Conservation (phyloP, 2,329 filamentous ascomycete species). For the Colletotrichum gloeosporioides region DNA sequence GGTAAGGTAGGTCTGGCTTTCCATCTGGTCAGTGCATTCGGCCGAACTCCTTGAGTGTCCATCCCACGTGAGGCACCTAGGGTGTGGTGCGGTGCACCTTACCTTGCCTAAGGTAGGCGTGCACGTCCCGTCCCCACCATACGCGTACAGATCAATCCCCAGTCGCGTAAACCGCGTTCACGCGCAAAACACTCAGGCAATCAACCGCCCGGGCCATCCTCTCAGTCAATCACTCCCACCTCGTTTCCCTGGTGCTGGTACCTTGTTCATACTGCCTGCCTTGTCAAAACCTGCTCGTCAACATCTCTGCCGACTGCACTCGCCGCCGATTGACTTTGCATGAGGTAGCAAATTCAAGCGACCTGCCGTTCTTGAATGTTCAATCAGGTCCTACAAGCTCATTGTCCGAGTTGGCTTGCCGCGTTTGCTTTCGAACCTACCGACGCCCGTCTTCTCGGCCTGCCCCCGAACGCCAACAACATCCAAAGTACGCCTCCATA, state of each 20-base stretch:
- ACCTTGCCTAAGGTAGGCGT: neutral
- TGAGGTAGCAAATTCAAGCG: neutral
- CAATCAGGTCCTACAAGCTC: neutral
- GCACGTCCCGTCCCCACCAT: neutral
- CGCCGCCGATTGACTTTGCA: neutral
- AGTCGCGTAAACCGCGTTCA: conserved; percentile 1
- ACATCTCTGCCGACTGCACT: neutral
- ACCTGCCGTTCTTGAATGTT: neutral
- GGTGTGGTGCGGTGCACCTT: neutral
- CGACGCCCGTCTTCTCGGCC: neutral
- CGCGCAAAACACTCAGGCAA: neutral
- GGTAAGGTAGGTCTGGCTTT: neutral
- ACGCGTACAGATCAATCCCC: neutral
- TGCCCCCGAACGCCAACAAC: neutral
- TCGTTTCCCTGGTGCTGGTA: neutral
- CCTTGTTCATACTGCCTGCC: neutral
- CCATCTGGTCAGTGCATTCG: neutral
- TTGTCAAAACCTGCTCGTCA: neutral
- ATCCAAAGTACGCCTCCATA: neutral
- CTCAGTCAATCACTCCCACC: neutral
- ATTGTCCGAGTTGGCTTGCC: neutral
- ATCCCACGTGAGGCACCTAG: neutral
- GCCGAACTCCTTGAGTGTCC: neutral
- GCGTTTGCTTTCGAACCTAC: neutral
- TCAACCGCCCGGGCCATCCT: neutral